Percentiles rank a stretch among this genome's conserved stretches.
Conservation (phyloP, 1,139 yeast species). For the Saccharomycopsis hybrid region DNA sequence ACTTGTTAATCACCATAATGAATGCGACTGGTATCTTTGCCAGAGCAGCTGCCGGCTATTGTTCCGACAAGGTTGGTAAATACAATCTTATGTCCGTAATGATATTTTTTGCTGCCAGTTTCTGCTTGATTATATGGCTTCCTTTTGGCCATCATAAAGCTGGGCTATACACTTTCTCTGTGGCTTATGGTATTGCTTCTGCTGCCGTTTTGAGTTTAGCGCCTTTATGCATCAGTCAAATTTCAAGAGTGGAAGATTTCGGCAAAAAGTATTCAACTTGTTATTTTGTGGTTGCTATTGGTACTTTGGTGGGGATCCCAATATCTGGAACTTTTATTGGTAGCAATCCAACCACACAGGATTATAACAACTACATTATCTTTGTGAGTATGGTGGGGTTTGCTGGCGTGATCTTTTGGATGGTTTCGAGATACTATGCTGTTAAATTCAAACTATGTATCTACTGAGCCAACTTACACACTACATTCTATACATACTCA, state of each 20-base stretch:
- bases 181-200: constrained; percentile 47
- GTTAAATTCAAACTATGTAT: constrained; percentile 13
- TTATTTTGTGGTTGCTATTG: constrained; percentile 58
- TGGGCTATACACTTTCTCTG: constrained; percentile 41
- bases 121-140: constrained; percentile 43
- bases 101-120: constrained; percentile 37
- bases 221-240: constrained; percentile 51
- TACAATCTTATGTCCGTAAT: constrained; percentile 47
- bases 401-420: constrained; percentile 5
- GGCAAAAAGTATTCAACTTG: constrained; percentile 67
- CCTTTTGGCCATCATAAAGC: constrained; percentile 41
- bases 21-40: constrained; percentile 59
- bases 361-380: constrained; percentile 17
- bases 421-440: constrained; percentile 15
- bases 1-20: constrained; percentile 46
- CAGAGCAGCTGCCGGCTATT: constrained; percentile 46
- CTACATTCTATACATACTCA: not conserved
- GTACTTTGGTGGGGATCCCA: constrained; percentile 44
- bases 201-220: constrained; percentile 43
- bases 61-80: constrained; percentile 51
- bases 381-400: constrained; percentile 13
- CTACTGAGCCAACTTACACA: constrained; percentile 2
- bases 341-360: constrained; percentile 14
- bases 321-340: constrained; percentile 46
- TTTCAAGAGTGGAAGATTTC: constrained; percentile 57